A percentile compares a stretch with the other conserved stretches of the same genome.
Conservation (phyloP, 805 yeast species). For the Starmerella apis region DNA sequence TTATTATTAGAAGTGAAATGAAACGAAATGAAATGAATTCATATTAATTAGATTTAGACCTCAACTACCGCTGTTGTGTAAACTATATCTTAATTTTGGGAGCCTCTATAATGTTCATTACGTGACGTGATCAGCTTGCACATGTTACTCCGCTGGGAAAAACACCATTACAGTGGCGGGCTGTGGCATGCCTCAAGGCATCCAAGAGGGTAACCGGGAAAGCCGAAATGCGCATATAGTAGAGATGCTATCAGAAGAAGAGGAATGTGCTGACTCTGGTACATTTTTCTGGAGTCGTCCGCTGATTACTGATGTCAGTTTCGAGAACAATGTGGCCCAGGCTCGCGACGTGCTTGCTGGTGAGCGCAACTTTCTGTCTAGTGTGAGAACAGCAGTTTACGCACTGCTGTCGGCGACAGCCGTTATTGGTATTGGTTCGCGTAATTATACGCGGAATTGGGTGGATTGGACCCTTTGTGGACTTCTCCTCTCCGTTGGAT, state of each 20-base stretch:
- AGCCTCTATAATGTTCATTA: no score
- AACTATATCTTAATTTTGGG: no score
- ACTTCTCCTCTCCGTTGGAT: constrained; percentile 21
- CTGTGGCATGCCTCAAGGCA: no score
- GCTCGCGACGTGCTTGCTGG: constrained; percentile 30
- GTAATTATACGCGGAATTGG: constrained; percentile 5
- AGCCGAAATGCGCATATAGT: no score
- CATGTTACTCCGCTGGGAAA: no score
- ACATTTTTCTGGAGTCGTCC: constrained; percentile 24
- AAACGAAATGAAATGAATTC: no score
- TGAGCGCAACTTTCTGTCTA: constrained; percentile 29
- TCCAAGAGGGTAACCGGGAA: no score
- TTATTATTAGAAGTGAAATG: no score
- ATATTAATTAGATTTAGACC: not conserved
- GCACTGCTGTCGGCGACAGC: constrained; percentile 27
- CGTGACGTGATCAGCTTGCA: no score
- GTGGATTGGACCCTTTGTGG: constrained; percentile 20
- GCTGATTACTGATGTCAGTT: constrained; percentile 16
- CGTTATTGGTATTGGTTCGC: constrained; percentile 9
- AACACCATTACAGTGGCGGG: not conserved
- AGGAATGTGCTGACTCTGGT: not conserved
- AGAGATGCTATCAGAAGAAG: no score
- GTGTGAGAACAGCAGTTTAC: constrained; percentile 22
- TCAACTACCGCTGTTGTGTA: no score
- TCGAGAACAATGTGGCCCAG: constrained; percentile 28